Evolutionary conservation across 192 early-diverging fungal species (phyloP).

Genomic region (Coemansia sp.): DNA sequence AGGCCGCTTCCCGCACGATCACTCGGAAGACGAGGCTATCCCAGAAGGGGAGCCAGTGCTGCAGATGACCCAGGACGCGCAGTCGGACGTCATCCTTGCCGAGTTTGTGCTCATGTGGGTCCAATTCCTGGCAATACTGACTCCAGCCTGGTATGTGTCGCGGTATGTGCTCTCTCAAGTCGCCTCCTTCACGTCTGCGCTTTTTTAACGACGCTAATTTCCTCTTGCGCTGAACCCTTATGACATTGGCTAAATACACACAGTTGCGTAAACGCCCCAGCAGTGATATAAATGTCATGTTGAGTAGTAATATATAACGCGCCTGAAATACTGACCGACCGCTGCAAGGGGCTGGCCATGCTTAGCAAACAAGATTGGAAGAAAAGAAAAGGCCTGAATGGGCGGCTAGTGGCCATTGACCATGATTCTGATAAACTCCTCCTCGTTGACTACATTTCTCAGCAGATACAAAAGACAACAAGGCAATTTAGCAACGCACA

Average conservation of each 20-base stretch:
- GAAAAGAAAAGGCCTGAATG: background rate
- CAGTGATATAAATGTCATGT: background rate
- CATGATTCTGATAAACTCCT: constrained; percentile 84
- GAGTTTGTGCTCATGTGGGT: constrained; percentile 47
- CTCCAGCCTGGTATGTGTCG: constrained; percentile 27
- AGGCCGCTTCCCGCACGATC: constrained; percentile 63
- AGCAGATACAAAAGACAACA: background rate
- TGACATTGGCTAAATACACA: background rate
- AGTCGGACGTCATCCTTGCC: constrained; percentile 9
- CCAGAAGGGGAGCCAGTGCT: constrained; percentile 29
- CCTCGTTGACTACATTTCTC: constrained; percentile 65
- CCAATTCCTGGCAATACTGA: constrained; percentile 40
- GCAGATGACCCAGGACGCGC: constrained; percentile 15
- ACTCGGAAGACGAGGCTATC: constrained; percentile 36
- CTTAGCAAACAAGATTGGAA: background rate
- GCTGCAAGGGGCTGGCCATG: background rate
- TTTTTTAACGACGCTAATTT: background rate
- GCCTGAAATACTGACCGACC: background rate
- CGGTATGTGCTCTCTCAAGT: constrained; percentile 6
- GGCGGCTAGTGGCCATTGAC: constrained; percentile 49
- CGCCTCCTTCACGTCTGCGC: background rate
- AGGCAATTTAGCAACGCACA: background rate
- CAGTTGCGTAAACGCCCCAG: background rate
- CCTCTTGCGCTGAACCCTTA: background rate
- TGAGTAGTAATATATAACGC: background rate